phyloP scores from a whole-genome alignment of 2,329 filamentous ascomycete species.

The Hypoxylon sp. region DNA sequence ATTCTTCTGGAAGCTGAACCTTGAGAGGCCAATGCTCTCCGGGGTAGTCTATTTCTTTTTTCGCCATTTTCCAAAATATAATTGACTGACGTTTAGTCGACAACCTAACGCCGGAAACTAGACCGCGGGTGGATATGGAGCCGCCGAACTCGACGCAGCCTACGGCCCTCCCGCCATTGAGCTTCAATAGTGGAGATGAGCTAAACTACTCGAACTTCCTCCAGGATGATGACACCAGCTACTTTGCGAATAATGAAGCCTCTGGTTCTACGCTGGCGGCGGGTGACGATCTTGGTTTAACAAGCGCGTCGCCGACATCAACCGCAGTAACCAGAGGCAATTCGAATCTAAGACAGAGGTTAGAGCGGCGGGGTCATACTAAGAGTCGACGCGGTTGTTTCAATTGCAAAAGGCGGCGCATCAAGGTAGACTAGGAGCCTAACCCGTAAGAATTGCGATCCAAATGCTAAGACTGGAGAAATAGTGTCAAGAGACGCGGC shows the following conservation, averaged over 20 bases:
- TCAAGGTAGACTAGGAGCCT: constrained; percentile 64
- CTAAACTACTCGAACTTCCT: constrained; percentile 45
- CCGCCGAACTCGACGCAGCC: constrained; percentile 36
- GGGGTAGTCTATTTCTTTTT: background rate
- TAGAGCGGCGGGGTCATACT: constrained; percentile 73
- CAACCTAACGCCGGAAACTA: background rate
- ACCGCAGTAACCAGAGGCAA: constrained; percentile 30
- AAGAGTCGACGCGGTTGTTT: constrained; percentile 77
- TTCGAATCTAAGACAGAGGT: constrained; percentile 55
- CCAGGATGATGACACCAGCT: constrained; percentile 38
- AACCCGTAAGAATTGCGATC: background rate
- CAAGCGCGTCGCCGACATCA: constrained; percentile 27
- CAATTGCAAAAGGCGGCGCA: constrained; percentile 76
- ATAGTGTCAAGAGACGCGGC: constrained; percentile 76
- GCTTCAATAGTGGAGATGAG: constrained; percentile 37
- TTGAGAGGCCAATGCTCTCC: constrained; percentile 5
- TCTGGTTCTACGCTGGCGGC: constrained; percentile 39
- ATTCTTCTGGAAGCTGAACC: constrained; percentile 9
- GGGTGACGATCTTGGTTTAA: constrained; percentile 35
- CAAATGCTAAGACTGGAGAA: constrained; percentile 8
- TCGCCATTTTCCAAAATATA: background rate
- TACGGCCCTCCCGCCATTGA: constrained; percentile 42
- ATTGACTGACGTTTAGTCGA: constrained; percentile 17
- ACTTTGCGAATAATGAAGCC: constrained; percentile 37
- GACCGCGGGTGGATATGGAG: constrained; percentile 37